These are phyloP conservation scores for Thelonectria blattea DNA, from an alignment of 2,329 filamentous ascomycete species.

Conservation along the genomic window DNA sequence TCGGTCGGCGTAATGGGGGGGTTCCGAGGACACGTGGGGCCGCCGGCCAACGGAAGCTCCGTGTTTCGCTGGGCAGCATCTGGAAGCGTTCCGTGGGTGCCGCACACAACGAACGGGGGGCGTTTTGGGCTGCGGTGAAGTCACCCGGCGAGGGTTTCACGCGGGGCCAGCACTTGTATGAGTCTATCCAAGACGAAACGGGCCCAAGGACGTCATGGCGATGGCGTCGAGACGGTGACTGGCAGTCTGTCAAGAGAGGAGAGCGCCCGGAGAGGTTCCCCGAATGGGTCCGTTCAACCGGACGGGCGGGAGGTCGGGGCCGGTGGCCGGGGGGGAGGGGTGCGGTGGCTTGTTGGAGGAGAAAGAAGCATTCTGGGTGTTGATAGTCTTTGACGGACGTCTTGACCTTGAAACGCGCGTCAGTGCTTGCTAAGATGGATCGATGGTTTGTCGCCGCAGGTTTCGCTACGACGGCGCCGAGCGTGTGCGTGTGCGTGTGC, in stretches of 20 bases:
- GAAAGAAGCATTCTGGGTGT: background rate
- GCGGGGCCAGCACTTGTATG: background rate
- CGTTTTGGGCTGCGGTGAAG: no score
- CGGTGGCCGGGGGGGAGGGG: slow-evolving; percentile 27
- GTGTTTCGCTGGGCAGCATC: slow-evolving; percentile 27
- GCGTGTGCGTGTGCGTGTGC: background rate
- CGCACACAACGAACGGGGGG: no score
- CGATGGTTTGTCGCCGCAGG: background rate
- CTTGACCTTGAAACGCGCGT: slow-evolving; percentile 4
- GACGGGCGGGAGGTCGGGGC: slow-evolving; percentile 28
- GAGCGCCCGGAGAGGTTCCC: slow-evolving; percentile 28
- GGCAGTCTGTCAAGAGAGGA: background rate
- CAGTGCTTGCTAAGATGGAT: background rate
- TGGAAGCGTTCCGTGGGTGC: slow-evolving; percentile 33
- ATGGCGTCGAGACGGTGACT: background rate
- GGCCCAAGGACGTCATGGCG: background rate
- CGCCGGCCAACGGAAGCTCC: background rate
- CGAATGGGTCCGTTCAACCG: slow-evolving; percentile 30
- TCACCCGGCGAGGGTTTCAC: slow-evolving; percentile 8
- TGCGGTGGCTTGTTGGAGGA: background rate
- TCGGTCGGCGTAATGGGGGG: background rate
- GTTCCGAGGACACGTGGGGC: background rate
- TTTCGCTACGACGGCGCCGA: background rate
- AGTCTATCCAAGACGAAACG: slow-evolving; percentile 10
- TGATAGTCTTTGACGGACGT: background rate